phyloP scores from a whole-genome alignment of 1,284 basidiomycete species.

The Pascua sp. region DNA sequence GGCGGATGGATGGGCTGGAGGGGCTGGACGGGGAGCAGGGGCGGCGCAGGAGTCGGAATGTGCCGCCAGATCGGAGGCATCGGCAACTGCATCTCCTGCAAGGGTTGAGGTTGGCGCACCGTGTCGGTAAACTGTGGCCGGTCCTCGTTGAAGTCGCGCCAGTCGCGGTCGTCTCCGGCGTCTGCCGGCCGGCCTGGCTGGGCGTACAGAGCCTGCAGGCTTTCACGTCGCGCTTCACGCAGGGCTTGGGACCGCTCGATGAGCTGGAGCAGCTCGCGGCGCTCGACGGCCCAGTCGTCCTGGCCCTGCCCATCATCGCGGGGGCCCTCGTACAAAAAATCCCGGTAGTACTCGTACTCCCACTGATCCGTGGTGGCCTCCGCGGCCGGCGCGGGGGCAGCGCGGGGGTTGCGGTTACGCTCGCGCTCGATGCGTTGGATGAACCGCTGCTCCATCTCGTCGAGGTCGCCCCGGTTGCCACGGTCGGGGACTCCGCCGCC shows the following conservation, averaged over 20 bases:
- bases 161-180: too few species aligned
- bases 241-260: slow-evolving; percentile 9
- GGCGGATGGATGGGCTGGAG: too few species aligned
- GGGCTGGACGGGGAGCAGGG: too few species aligned
- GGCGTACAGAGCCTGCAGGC: too few species aligned
- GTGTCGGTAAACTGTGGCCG: too few species aligned
- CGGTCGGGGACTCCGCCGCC: not conserved
- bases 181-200: too few species aligned
- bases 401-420: not conserved
- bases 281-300: slow-evolving; percentile 3
- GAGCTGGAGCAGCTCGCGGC: slow-evolving; percentile 12
- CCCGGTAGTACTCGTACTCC: slow-evolving; percentile 16
- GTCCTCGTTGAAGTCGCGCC: too few species aligned
- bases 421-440: slow-evolving; percentile 7
- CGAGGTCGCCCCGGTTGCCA: not conserved
- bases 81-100: too few species aligned
- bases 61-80: too few species aligned
- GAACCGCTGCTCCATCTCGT: slow-evolving; percentile 7
- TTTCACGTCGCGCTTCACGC: not conserved
- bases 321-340: slow-evolving; percentile 10
- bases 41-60: too few species aligned
- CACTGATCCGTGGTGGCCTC: slow-evolving; percentile 1
- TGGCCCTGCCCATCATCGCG: slow-evolving; percentile 1
- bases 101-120: too few species aligned
- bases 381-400: not conserved